Evolutionary conservation across 371 early-diverging fungal genomes (phyloP).

Genomic region (Mortierella sp.): DNA sequence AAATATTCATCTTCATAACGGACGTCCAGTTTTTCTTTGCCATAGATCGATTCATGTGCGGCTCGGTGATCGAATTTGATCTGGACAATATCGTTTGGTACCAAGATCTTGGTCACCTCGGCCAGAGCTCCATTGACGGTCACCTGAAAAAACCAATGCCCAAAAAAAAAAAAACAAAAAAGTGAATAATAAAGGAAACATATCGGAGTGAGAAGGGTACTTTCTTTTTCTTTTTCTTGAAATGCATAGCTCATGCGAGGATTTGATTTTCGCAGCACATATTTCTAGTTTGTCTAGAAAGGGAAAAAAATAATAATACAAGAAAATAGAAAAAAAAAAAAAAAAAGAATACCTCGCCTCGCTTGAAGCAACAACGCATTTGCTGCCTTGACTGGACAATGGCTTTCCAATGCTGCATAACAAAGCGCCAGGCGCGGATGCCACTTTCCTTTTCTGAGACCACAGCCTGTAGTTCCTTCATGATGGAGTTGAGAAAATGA

Average conservation of each 20-base stretch:
- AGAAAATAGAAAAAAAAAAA: neutral
- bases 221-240: neutral
- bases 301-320: neutral
- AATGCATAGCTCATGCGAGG: neutral
- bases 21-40: slow-evolving; percentile 53
- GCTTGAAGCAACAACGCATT: slow-evolving; percentile 44
- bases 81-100: slow-evolving; percentile 56
- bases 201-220: neutral
- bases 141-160: slow-evolving; percentile 41
- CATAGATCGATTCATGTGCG: slow-evolving; percentile 52
- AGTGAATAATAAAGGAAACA: neutral
- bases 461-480: slow-evolving; percentile 25
- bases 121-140: slow-evolving; percentile 57
- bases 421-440: slow-evolving; percentile 42
- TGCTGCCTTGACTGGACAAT: slow-evolving; percentile 50
- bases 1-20: slow-evolving; percentile 60
- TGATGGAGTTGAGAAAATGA: neutral
- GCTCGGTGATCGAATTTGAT: slow-evolving; percentile 54
- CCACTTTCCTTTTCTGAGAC: slow-evolving; percentile 37
- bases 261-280: neutral
- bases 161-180: too few relatives aligned
- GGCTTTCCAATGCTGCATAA: slow-evolving; percentile 39
- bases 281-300: neutral
- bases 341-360: slow-evolving; percentile 30
- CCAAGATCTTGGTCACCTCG: slow-evolving; percentile 58